A percentile compares a stretch with the other conserved stretches of the same genome.
phyloP scores from a whole-genome alignment of 306 rosid species.

The Quillaja saponaria region DNA sequence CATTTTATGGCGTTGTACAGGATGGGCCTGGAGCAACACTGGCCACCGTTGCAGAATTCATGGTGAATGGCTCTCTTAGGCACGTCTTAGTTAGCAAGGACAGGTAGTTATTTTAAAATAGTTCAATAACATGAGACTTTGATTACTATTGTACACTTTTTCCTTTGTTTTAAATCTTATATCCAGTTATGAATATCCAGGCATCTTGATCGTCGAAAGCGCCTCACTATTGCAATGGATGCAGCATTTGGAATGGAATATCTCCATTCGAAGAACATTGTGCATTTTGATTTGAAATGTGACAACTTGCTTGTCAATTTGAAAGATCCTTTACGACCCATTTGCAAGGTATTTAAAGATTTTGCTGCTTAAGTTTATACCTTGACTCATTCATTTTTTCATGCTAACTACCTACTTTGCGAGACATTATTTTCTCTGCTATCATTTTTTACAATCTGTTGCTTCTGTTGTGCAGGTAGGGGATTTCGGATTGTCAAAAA shows the following conservation, averaged over 20 bases:
- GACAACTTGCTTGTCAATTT: conserved; percentile 89
- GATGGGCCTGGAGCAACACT: conserved; percentile 88
- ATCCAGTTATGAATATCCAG: no score
- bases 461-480: no score
- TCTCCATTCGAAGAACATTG: conserved; percentile 79
- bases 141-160: no score
- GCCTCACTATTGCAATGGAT: conserved; percentile 86
- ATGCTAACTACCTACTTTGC: no score
- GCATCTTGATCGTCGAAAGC: conserved; percentile 85
- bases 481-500: conserved; percentile 88
- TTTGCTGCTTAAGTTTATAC: no score
- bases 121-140: conserved; percentile 18
- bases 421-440: no score
- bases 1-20: conserved; percentile 90
- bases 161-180: no score
- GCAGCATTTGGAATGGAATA: conserved; percentile 97
- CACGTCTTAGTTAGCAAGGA: conserved; percentile 88
- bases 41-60: conserved; percentile 82
- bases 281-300: conserved; percentile 89
- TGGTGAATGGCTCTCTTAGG: conserved; percentile 91
- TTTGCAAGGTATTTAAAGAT: conserved; percentile 80
- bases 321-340: conserved; percentile 79
- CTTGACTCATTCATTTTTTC: neutral
- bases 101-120: conserved; percentile 41
- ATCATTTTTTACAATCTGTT: no score